phyloP scores from a whole-genome alignment of 495 filamentous ascomycete genomes.

The Talaromyces liani region DNA sequence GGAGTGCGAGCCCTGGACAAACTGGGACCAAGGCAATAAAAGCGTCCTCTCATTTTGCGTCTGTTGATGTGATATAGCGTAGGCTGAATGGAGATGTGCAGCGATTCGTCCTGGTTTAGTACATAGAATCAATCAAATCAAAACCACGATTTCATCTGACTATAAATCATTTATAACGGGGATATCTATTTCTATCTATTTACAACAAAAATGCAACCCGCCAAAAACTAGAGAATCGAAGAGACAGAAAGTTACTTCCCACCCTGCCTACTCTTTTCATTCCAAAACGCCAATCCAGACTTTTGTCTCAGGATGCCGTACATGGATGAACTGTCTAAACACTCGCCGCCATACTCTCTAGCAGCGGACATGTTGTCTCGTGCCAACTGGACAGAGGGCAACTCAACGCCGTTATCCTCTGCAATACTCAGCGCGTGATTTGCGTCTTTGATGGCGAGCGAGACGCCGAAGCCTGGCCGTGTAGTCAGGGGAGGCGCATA shows the following conservation, averaged over 20 bases:
- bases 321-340: constrained; percentile 39
- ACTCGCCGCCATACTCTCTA: constrained; percentile 33
- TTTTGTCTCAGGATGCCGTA: constrained; percentile 36
- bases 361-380: constrained; percentile 34
- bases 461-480: constrained; percentile 38
- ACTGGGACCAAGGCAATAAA: constrained; percentile 65
- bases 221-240: not conserved
- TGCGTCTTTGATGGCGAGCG: constrained; percentile 40
- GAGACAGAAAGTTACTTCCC: not conserved
- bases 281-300: constrained; percentile 38
- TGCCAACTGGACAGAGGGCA: constrained; percentile 32
- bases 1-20: constrained; percentile 82
- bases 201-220: not conserved
- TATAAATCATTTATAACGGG: not conserved
- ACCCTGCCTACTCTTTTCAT: constrained; percentile 36
- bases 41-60: not conserved
- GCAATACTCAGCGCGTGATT: constrained; percentile 33
- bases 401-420: constrained; percentile 23
- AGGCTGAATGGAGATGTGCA: not conserved
- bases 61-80: constrained; percentile 7
- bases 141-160: not conserved
- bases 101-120: not conserved
- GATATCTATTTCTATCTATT: constrained; percentile 3
- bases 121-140: constrained; percentile 7
- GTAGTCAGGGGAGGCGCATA: constrained; percentile 36